Conservation (phyloP, 768 basidiomycete genomes). For the Trametes gibbosa region DNA sequence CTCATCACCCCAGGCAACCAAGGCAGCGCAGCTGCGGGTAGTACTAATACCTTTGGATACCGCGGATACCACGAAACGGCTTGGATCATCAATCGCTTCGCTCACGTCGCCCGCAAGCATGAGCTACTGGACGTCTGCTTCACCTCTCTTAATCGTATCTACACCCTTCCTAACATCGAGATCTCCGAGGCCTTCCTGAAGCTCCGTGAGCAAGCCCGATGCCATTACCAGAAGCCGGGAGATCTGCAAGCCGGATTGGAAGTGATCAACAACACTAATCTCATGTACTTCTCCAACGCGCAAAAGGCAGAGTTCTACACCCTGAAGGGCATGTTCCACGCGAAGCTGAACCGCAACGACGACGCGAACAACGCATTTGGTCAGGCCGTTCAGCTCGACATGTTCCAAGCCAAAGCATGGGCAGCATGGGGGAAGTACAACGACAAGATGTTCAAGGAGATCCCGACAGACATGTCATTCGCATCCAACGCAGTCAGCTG, state of each 20-base stretch:
- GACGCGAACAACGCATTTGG: conserved; percentile 92
- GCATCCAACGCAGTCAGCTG: conserved; percentile 94
- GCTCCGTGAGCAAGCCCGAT: conserved; percentile 95
- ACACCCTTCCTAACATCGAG: conserved; percentile 98
- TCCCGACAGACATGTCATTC: conserved; percentile 64
- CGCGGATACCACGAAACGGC: conserved; percentile 98
- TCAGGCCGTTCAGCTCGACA: conserved; percentile 94
- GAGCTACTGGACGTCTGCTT: conserved; percentile 95
- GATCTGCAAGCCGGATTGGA: conserved; percentile 94
- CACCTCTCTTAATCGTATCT: conserved; percentile 93
- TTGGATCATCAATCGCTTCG: conserved; percentile 99
- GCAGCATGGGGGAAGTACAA: conserved; percentile 96
- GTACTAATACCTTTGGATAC: conserved; percentile 83
- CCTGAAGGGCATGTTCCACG: conserved; percentile 97
- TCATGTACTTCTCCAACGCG: conserved; percentile 91
- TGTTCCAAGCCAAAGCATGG: conserved; percentile 95
- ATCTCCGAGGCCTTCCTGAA: conserved; percentile 99
- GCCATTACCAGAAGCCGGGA: conserved; percentile 93
- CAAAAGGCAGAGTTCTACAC: conserved; percentile 99
- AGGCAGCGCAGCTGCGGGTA: conserved; percentile 49
- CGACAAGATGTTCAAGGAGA: conserved; percentile 90
- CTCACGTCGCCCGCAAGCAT: conserved; percentile 97
- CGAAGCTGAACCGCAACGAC: conserved; percentile 78
- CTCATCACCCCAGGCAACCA: conserved; percentile 61
- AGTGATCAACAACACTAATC: conserved; percentile 98